Conservation (phyloP, 495 filamentous ascomycete species). For the Evernia prunastri region DNA sequence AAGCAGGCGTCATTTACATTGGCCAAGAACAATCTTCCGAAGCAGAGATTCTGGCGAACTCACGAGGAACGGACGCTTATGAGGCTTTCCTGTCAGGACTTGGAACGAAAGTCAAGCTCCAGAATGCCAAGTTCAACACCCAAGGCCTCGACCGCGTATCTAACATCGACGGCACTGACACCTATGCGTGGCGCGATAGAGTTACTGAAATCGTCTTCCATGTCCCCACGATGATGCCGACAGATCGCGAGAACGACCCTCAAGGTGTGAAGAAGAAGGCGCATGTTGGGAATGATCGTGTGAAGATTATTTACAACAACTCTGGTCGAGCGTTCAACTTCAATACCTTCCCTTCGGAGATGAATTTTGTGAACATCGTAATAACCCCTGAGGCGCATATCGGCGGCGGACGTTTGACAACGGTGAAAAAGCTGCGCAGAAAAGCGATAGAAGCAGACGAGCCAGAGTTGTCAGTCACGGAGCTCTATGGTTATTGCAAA, state of each 20-base stretch:
- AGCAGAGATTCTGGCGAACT: slow-evolving; percentile 76
- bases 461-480: background rate
- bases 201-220: slow-evolving; percentile 96
- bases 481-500: slow-evolving; percentile 54
- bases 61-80: slow-evolving; percentile 76
- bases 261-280: slow-evolving; percentile 78
- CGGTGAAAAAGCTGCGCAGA: slow-evolving; percentile 16
- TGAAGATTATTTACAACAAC: slow-evolving; percentile 97
- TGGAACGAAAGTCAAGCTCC: slow-evolving; percentile 71
- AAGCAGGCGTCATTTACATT: slow-evolving; percentile 90
- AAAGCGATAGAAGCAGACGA: slow-evolving; percentile 21
- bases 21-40: slow-evolving; percentile 76
- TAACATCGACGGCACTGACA: slow-evolving; percentile 74
- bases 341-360: slow-evolving; percentile 84
- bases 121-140: slow-evolving; percentile 81
- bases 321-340: slow-evolving; percentile 82
- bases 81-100: slow-evolving; percentile 72
- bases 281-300: slow-evolving; percentile 95
- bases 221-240: slow-evolving; percentile 95
- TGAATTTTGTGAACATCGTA: slow-evolving; percentile 94
- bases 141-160: slow-evolving; percentile 76
- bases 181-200: slow-evolving; percentile 87
- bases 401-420: slow-evolving; percentile 33
- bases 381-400: slow-evolving; percentile 72
- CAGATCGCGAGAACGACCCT: slow-evolving; percentile 66